A percentile compares a stretch with the other conserved stretches of the same genome.
Conservation (phyloP, 805 yeast genomes). For the Citeromyces nyonsensis region DNA sequence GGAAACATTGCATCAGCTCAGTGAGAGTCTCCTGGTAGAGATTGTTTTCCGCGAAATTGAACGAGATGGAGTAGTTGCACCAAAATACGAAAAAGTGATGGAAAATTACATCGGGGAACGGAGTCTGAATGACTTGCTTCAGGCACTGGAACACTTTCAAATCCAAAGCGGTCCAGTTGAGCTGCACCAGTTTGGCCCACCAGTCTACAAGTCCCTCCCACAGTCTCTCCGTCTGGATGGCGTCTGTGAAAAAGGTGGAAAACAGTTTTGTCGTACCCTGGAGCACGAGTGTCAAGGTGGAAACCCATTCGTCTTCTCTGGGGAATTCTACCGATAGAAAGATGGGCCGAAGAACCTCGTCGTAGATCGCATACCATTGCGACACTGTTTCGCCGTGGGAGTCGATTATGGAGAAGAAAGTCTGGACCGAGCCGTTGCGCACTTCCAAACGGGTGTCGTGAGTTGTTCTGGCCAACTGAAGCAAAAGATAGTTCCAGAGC, state of each 20-base stretch:
- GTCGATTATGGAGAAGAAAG: conserved; percentile 70
- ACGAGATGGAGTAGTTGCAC: conserved; percentile 25
- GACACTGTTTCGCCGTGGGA: conserved; percentile 46
- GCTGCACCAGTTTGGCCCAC: conserved; percentile 21
- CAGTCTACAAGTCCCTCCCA: conserved; percentile 48
- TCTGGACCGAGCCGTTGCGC: conserved; percentile 79
- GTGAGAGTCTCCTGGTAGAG: conserved; percentile 48
- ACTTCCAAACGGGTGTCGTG: conserved; percentile 62
- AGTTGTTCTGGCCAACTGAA: conserved; percentile 46
- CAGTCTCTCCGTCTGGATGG: conserved; percentile 5
- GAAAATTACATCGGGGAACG: conserved; percentile 16
- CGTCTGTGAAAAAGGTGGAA: conserved; percentile 25
- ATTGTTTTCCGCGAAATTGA: conserved; percentile 18
- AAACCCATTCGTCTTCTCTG: conserved; percentile 27
- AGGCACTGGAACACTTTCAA: conserved; percentile 39
- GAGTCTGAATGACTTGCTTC: conserved; percentile 3
- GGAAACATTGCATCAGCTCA: conserved; percentile 37
- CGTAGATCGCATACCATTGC: conserved; percentile 56
- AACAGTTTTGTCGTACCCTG: conserved; percentile 55
- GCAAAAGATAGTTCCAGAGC: conserved; percentile 51
- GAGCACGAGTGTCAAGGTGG: conserved; percentile 44
- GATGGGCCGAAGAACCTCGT: conserved; percentile 37
- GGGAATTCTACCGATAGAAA: conserved; percentile 16
- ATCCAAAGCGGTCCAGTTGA: conserved; percentile 33
- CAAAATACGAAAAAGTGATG: conserved; percentile 33